Evolutionary conservation across 495 filamentous ascomycete genomes (phyloP), one percentile per base, ranked within the genome.

Genomic region (Penicillium flavigenum): DNA sequence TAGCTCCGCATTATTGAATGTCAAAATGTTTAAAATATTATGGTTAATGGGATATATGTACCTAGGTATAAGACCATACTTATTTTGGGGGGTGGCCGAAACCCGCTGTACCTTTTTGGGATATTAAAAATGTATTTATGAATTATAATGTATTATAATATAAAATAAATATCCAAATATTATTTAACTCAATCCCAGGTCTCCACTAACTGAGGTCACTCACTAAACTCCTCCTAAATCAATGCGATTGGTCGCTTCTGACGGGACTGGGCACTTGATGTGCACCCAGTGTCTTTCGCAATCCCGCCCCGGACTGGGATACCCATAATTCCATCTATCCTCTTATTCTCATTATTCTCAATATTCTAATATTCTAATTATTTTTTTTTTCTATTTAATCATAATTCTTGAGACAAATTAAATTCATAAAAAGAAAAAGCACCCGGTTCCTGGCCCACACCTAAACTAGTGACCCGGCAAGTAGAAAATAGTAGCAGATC

Each of bases 401-500:
- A 31, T 31, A 44, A 56, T 48, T 36, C 57, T 14, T 56, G 54
- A 56, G 54, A 56, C 54, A 56, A 47, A 47, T 29, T 12, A 19
- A 47, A 31, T 43, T 46, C 45, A 58, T 19, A 46, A 47, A 52
- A 32, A 38, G 48, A 48, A 24, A 51, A 63, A 68, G 63, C 60
- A 62, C 68, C 66, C 67, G 60, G 66, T 64, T 67, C 64, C 67
- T 60, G 65, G 75, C 65, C 47, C 72, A 76, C 69, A 62, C 65
- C 32, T 65, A 68, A 51, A 63, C 65, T 63, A 66, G 61, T 64
- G 63, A 63, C 65, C 58, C 68, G 65, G 68, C 67, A 62, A 61
- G 67, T 72, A 72, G 66, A 66, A 69, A 71, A 69, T 60, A 58
- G 59, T 47, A 62, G 74, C 69, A 77, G 74, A 77, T 77, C 74